A percentile compares a stretch with the other conserved stretches of the same genome.
Conservation (phyloP, 257 asterid genomes). For the Rhazya stricta region DNA sequence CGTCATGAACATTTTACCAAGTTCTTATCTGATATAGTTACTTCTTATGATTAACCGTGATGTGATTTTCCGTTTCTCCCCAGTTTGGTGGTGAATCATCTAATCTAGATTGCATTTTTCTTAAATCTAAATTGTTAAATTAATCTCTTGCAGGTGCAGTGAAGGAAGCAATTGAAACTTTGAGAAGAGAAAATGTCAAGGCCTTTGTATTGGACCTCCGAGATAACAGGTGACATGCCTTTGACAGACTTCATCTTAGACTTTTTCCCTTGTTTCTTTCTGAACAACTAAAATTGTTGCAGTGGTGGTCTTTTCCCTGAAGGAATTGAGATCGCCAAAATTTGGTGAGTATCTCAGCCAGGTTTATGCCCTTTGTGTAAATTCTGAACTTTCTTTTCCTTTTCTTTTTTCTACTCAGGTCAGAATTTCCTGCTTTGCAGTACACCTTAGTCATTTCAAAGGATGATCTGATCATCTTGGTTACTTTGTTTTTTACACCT, state of each 20-base stretch:
- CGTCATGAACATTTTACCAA: neutral
- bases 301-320: constrained; percentile 99
- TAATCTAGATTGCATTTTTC: neutral
- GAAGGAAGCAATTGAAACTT: constrained; percentile 76
- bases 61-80: neutral
- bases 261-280: constrained; percentile 13
- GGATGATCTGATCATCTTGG: neutral
- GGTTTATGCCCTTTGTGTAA: neutral
- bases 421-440: neutral
- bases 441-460: neutral
- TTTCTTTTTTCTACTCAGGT: constrained; percentile 4
- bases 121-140: neutral
- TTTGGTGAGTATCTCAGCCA: constrained; percentile 60
- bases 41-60: neutral
- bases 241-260: constrained; percentile 15
- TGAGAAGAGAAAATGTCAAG: constrained; percentile 70
- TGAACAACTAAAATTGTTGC: constrained; percentile 38
- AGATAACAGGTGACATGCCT: constrained; percentile 73
- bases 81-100: neutral
- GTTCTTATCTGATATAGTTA: neutral
- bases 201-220: constrained; percentile 92
- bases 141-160: constrained; percentile 61
- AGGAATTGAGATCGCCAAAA: constrained; percentile 98
- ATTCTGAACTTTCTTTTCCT: neutral
- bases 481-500: too few species aligned